phyloP scores from a whole-genome alignment of 768 basidiomycete species.

The Phlebiopsis gigantea region DNA sequence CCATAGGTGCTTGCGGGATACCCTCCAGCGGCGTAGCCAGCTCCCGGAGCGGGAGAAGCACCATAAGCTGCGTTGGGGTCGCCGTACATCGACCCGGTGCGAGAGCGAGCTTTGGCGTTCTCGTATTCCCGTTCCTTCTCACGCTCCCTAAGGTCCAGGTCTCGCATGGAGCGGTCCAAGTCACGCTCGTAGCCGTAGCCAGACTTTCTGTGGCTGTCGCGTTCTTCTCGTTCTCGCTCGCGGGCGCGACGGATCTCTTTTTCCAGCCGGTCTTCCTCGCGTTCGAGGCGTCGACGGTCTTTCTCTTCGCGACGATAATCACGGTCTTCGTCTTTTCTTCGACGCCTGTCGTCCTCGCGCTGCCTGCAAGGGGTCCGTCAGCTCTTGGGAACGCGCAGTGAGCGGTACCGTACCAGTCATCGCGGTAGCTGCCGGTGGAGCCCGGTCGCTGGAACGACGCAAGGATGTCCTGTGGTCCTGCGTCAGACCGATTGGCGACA shows the following conservation, averaged over 20 bases:
- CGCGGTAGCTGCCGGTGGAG: conserved; percentile 2
- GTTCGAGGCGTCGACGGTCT: conserved; percentile 29
- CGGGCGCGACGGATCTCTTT: conserved; percentile 16
- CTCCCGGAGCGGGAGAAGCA: conserved; percentile 8
- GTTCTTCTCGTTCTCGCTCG: conserved; percentile 26
- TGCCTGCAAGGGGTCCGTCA: conserved; percentile 21
- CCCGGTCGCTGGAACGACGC: conserved; percentile 45
- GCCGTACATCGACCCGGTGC: conserved; percentile 13
- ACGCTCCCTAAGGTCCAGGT: conserved; percentile 18
- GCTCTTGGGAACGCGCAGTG: background rate
- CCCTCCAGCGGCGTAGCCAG: background rate
- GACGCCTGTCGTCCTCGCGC: conserved; percentile 43
- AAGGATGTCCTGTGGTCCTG: conserved; percentile 44
- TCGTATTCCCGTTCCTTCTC: conserved; percentile 4
- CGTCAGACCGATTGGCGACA: background rate
- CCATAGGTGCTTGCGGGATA: background rate
- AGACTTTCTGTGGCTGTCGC: conserved; percentile 25
- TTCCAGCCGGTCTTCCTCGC: conserved; percentile 16
- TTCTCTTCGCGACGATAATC: conserved; percentile 29
- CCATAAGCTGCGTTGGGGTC: conserved; percentile 22
- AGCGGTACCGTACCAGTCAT: conserved; percentile 1
- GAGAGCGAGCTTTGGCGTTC: conserved; percentile 1
- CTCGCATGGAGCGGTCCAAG: conserved; percentile 42
- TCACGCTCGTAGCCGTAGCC: conserved; percentile 17
- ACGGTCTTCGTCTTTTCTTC: conserved; percentile 43